phyloP scores from a whole-genome alignment of 805 yeast genomes.

The Kodamaea hsintzibuensis region DNA sequence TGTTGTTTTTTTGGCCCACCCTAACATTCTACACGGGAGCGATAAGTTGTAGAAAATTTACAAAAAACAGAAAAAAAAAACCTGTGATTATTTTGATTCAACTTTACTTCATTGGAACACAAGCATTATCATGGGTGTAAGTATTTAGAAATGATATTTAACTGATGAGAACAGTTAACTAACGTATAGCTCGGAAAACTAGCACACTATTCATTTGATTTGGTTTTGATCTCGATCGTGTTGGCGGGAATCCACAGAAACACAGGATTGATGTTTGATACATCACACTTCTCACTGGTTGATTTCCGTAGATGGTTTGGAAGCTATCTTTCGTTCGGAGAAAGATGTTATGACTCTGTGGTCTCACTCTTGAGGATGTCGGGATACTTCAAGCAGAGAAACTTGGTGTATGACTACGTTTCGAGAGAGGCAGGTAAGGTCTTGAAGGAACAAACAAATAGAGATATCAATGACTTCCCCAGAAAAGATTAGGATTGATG shows the following conservation, averaged over 20 bases:
- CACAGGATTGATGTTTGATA: conserved; percentile 68
- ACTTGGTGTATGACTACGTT: conserved; percentile 37
- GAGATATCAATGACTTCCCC: conserved; percentile 26
- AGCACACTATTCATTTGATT: conserved; percentile 73
- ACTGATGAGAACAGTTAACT: neutral
- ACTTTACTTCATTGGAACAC: neutral
- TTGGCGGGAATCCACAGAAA: conserved; percentile 84
- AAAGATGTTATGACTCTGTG: conserved; percentile 51
- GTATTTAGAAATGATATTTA: neutral
- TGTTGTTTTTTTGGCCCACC: neutral
- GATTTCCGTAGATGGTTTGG: conserved; percentile 49
- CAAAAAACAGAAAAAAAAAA: neutral
- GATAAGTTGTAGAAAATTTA: neutral
- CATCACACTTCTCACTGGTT: conserved; percentile 49
- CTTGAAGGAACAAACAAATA: conserved; percentile 32
- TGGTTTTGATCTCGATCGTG: conserved; percentile 74
- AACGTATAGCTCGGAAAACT: conserved; percentile 56
- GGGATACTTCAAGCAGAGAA: conserved; percentile 51
- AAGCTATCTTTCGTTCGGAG: conserved; percentile 61
- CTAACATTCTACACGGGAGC: neutral
- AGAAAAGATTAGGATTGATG: conserved; percentile 11
- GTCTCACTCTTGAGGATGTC: conserved; percentile 48
- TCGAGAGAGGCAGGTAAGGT: conserved; percentile 30
- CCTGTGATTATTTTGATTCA: neutral
- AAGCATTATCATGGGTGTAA: conserved; percentile 4